Conservation (phyloP, 257 asterid species). For the Anisodus tanguticus region DNA sequence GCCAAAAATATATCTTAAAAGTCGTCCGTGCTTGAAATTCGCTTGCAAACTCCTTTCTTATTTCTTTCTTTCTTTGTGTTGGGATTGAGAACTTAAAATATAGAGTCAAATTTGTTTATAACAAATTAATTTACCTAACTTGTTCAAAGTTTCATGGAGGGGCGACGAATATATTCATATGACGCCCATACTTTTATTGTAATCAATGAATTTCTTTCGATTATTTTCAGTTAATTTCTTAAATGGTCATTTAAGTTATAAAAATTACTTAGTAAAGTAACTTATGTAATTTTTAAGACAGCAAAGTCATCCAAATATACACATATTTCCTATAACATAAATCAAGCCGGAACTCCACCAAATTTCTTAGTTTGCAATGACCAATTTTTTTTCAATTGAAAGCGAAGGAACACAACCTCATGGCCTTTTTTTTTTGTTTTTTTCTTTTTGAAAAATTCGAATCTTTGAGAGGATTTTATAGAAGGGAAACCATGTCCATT, state of each 20-base stretch:
- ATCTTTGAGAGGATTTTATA: not conserved
- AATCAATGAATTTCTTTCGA: not conserved
- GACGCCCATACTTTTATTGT: too few species aligned
- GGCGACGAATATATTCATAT: too few species aligned
- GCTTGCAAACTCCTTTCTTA: not conserved
- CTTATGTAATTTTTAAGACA: not conserved
- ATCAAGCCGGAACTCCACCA: too few species aligned
- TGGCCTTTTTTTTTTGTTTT: conserved; percentile 30
- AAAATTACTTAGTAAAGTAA: not conserved
- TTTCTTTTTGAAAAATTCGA: not conserved
- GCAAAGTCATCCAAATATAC: not conserved
- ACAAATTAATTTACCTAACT: not conserved
- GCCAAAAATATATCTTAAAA: not conserved
- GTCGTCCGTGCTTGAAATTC: not conserved
- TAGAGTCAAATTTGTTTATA: not conserved
- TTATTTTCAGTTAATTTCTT: not conserved
- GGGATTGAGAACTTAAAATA: not conserved
- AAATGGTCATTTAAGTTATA: not conserved
- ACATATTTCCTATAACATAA: not conserved
- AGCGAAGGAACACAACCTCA: conserved; percentile 22
- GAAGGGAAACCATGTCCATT: not conserved
- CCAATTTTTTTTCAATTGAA: conserved; percentile 27
- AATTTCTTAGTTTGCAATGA: conserved; percentile 21
- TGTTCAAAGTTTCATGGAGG: not conserved
- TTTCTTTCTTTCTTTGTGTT: not conserved